Percentiles rank a stretch among this genome's conserved stretches.
Evolutionary conservation across 164 flowering plant species (phyloP).

Genomic region (Litsea cubeba): DNA sequence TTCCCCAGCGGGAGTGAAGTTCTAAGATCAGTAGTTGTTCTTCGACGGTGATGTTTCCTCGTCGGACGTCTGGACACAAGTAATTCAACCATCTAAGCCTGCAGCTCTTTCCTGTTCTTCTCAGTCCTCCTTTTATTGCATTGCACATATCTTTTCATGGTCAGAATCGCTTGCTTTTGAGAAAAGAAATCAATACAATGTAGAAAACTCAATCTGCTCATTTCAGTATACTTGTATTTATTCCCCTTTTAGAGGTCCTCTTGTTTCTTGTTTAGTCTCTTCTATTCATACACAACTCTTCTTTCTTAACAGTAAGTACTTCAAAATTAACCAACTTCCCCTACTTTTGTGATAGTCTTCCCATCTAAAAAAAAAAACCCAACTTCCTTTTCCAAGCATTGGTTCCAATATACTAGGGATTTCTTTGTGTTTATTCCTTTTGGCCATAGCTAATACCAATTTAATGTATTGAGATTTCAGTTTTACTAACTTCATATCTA

Average conservation of each 20-base stretch:
- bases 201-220: not conserved
- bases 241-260: not conserved
- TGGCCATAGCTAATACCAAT: no score
- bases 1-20: constrained; percentile 70
- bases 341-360: no score
- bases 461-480: no score
- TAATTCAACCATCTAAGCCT: constrained; percentile 85
- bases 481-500: not conserved
- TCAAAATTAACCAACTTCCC: not conserved
- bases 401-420: no score
- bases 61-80: constrained; percentile 68
- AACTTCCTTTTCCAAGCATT: no score
- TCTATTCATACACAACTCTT: no score
- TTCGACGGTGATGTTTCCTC: constrained; percentile 72
- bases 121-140: constrained; percentile 43
- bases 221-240: not conserved
- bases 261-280: not conserved
- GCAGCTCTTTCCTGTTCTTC: constrained; percentile 66
- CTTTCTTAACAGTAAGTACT: no score
- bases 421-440: no score
- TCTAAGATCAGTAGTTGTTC: constrained; percentile 75
- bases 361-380: no score
- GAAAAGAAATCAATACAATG: not conserved
- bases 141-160: not conserved
- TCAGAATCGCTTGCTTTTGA: not conserved